Conservation (phyloP, 2,329 filamentous ascomycete genomes). For the Decorospora gaudefroyi region DNA sequence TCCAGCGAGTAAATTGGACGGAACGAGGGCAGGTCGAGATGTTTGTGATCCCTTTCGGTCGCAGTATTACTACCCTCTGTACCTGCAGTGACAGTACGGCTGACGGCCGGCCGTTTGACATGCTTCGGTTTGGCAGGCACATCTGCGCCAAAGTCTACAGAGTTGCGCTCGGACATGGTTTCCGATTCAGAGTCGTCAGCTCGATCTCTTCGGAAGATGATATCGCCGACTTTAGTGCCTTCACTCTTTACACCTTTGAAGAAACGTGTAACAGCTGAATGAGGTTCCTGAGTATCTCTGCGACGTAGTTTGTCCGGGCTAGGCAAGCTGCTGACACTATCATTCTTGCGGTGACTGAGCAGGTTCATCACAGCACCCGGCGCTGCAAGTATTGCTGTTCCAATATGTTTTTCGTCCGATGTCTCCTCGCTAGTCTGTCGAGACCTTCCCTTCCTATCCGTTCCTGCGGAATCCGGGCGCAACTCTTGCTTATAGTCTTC, state of each 20-base stretch:
- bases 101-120: slow-evolving; percentile 36
- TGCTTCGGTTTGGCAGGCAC: slow-evolving; percentile 16
- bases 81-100: slow-evolving; percentile 34
- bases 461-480: slow-evolving; percentile 24
- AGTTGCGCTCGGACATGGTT: slow-evolving; percentile 54
- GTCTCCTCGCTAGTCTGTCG: slow-evolving; percentile 42
- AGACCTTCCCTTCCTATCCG: slow-evolving; percentile 34
- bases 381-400: slow-evolving; percentile 38
- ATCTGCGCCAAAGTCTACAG: slow-evolving; percentile 40
- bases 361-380: slow-evolving; percentile 42
- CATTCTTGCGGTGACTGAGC: slow-evolving; percentile 44
- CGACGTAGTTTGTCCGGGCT: slow-evolving; percentile 36
- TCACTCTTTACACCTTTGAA: slow-evolving; percentile 77
- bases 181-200: slow-evolving; percentile 53
- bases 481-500: slow-evolving; percentile 37
- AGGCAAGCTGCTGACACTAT: slow-evolving; percentile 45
- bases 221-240: slow-evolving; percentile 64
- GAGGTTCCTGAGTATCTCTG: slow-evolving; percentile 51
- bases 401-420: slow-evolving; percentile 36
- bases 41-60: slow-evolving; percentile 34
- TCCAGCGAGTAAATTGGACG: slow-evolving; percentile 35
- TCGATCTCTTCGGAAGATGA: slow-evolving; percentile 63
- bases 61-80: slow-evolving; percentile 29
- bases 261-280: slow-evolving; percentile 69
- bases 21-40: slow-evolving; percentile 45